These are phyloP conservation scores for Fomitopsis pinicola DNA, from an alignment of 1,284 basidiomycete species.

Conservation along the genomic window DNA sequence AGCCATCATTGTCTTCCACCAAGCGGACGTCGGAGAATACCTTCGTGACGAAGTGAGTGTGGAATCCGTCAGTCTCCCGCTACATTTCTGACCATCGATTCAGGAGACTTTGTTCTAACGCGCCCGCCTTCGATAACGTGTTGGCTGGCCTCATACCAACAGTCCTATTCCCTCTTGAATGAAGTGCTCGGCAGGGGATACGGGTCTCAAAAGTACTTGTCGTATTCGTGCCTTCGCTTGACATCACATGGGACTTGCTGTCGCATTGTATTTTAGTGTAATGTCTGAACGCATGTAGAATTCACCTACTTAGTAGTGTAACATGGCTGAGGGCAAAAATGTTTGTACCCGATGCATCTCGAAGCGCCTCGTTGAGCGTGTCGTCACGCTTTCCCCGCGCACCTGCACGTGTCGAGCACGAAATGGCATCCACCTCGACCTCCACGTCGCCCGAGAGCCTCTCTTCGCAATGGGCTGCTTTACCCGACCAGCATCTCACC, in stretches of 20 bases:
- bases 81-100: not conserved
- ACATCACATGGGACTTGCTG: not conserved
- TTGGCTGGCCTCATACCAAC: conserved; percentile 7
- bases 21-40: conserved; percentile 98
- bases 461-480: conserved; percentile 50
- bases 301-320: too few species aligned
- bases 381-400: conserved; percentile 16
- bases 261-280: conserved; percentile 2
- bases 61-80: not conserved
- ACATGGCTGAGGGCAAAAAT: too few species aligned
- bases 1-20: conserved; percentile 97
- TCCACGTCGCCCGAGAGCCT: conserved; percentile 26
- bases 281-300: not conserved
- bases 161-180: conserved; percentile 7
- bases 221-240: not conserved
- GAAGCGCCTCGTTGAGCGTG: not conserved
- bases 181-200: conserved; percentile 30
- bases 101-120: conserved; percentile 71
- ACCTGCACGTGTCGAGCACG: conserved; percentile 12
- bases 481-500: conserved; percentile 53
- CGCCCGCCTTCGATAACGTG: not conserved
- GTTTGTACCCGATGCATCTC: too few species aligned
- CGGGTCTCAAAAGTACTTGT: conserved; percentile 11
- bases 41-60: conserved; percentile 82
- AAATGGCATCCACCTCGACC: conserved; percentile 26